Conservation (phyloP, 1,284 basidiomycete genomes). For the Moesziomyces parantarcticus region DNA sequence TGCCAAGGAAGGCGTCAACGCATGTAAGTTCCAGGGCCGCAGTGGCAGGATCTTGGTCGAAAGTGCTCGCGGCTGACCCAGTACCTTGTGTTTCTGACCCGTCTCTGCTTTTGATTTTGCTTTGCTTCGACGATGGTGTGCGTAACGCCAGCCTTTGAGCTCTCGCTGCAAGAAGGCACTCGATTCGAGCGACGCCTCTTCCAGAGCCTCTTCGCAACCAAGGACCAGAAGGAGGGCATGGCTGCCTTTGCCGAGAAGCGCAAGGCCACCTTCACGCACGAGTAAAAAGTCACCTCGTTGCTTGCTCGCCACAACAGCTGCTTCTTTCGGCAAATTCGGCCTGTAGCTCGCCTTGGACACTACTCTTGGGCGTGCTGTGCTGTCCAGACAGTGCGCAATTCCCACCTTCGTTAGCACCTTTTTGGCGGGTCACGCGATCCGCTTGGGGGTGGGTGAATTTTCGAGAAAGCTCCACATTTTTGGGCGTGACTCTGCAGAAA, state of each 20-base stretch:
- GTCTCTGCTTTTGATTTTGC: constrained; percentile 1
- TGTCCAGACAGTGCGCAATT: too few relatives aligned
- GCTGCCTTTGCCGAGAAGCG: constrained; percentile 96
- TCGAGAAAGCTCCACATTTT: constrained; percentile 27
- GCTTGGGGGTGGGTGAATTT: constrained; percentile 1
- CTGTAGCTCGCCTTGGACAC: too few relatives aligned
- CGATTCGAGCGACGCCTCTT: constrained; percentile 89
- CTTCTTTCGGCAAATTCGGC: too few relatives aligned
- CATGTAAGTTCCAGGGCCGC: constrained; percentile 73
- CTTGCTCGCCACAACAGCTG: too few relatives aligned
- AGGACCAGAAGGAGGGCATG: constrained; percentile 99
- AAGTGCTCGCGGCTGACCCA: not conserved
- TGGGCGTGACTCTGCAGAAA: not conserved
- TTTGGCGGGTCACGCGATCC: constrained; percentile 15
- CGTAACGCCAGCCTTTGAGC: constrained; percentile 74
- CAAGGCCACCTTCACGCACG: constrained; percentile 70
- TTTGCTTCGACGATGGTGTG: not conserved
- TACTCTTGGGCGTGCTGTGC: too few relatives aligned
- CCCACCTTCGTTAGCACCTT: too few relatives aligned
- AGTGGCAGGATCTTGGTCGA: too few relatives aligned
- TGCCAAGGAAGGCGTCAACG: constrained; percentile 94
- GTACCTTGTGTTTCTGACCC: not conserved
- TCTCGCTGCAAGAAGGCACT: constrained; percentile 83
- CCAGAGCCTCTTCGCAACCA: constrained; percentile 91
- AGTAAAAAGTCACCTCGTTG: constrained; percentile 24